These are phyloP conservation scores for Dendrocalamus sinicus DNA, from an alignment of 176 grass and related monocot species.

Conservation along the genomic window DNA sequence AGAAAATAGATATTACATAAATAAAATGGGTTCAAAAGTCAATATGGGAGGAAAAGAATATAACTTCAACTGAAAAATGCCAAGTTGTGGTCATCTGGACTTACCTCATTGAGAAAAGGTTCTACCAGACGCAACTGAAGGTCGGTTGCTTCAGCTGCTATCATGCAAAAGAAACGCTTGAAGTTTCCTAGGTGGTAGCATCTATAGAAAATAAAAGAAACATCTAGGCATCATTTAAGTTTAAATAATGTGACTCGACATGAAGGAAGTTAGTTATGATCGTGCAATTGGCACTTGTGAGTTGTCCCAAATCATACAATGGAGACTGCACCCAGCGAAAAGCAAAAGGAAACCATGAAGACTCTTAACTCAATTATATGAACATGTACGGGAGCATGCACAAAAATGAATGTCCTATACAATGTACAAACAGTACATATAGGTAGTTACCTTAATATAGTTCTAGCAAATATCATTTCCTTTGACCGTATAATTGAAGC, in stretches of 20 bases:
- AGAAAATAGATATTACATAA: not conserved
- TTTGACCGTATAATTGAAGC: slow-evolving; percentile 60
- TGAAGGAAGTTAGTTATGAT: slow-evolving; percentile 18
- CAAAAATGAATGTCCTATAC: slow-evolving; percentile 31
- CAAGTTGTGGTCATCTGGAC: not conserved
- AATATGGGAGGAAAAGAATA: slow-evolving; percentile 9
- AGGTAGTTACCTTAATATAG: slow-evolving; percentile 71
- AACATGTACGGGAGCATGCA: slow-evolving; percentile 21
- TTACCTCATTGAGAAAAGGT: slow-evolving; percentile 92
- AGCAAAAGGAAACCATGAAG: slow-evolving; percentile 14
- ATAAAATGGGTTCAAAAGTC: not conserved
- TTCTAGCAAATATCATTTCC: slow-evolving; percentile 87
- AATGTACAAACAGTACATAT: slow-evolving; percentile 22
- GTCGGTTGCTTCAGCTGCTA: slow-evolving; percentile 71
- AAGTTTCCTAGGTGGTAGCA: slow-evolving; percentile 79
- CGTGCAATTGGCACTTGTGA: slow-evolving; percentile 15
- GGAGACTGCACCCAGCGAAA: not conserved
- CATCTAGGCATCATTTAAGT: slow-evolving; percentile 17
- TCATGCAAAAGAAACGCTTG: slow-evolving; percentile 81
- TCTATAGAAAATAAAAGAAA: slow-evolving; percentile 54
- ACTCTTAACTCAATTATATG: not conserved
- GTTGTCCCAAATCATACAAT: slow-evolving; percentile 24
- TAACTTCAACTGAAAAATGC: not conserved
- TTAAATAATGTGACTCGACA: slow-evolving; percentile 13
- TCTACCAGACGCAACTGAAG: slow-evolving; percentile 77